Conservation (phyloP, 352 stramenopile genomes). For the Phytophthora uliginosa region DNA sequence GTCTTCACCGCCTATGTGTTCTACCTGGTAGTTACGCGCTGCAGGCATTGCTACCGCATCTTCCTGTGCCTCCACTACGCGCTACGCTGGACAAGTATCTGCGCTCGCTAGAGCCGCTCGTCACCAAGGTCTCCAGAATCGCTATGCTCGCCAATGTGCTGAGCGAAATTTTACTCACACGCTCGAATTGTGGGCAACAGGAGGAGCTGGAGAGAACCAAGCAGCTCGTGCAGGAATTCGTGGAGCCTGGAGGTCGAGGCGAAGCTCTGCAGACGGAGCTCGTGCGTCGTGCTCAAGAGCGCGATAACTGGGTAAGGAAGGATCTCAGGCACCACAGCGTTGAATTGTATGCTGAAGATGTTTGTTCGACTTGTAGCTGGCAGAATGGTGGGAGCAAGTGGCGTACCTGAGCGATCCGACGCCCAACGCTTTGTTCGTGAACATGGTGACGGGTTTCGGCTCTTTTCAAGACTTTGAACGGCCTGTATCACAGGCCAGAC, state of each 20-base stretch:
- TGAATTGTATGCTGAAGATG: not conserved
- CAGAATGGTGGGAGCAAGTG: slow-evolving; percentile 95
- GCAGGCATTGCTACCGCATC: slow-evolving; percentile 73
- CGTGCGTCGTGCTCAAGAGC: slow-evolving; percentile 49
- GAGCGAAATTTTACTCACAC: slow-evolving; percentile 32
- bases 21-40: slow-evolving; percentile 28
- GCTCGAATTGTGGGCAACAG: slow-evolving; percentile 46
- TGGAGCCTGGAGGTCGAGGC: slow-evolving; percentile 52
- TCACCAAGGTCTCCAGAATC: slow-evolving; percentile 46
- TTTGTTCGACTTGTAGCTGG: slow-evolving; percentile 45
- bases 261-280: slow-evolving; percentile 63
- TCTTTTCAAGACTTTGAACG: slow-evolving; percentile 91
- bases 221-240: slow-evolving; percentile 59
- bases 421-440: slow-evolving; percentile 93
- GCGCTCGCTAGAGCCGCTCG: slow-evolving; percentile 68
- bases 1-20: not conserved
- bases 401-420: slow-evolving; percentile 80
- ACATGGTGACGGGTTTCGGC: slow-evolving; percentile 97
- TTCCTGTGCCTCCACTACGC: slow-evolving; percentile 89
- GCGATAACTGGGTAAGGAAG: slow-evolving; percentile 65
- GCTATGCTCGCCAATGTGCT: slow-evolving; percentile 35
- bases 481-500: slow-evolving; percentile 63
- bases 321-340: not conserved
- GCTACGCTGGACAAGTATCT: slow-evolving; percentile 90
- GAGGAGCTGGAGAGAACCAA: slow-evolving; percentile 52